Evolutionary conservation across 805 yeast species (phyloP).

Genomic region (Alloascoidea hylecoeti): DNA sequence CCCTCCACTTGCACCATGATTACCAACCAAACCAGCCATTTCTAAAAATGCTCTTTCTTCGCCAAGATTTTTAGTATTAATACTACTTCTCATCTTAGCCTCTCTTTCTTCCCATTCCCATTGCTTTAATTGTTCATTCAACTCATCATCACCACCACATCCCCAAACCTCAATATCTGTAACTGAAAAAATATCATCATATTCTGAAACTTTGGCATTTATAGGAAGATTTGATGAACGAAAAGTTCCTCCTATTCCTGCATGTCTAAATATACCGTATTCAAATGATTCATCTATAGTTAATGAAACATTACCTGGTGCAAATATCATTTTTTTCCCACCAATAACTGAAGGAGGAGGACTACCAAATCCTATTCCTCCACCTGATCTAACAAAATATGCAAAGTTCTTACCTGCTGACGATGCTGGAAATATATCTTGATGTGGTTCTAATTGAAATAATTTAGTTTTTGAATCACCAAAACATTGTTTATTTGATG

Average conservation of each 20-base stretch:
- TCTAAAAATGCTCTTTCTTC: conserved; percentile 82
- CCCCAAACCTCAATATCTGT: conserved; percentile 88
- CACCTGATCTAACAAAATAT: conserved; percentile 60
- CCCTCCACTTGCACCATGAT: conserved; percentile 32
- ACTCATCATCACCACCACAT: conserved; percentile 64
- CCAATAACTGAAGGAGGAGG: conserved; percentile 33
- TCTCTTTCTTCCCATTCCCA: conserved; percentile 93
- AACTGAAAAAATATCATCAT: conserved; percentile 58
- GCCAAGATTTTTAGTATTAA: conserved; percentile 50
- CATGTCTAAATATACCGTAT: conserved; percentile 64
- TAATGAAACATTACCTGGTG: conserved; percentile 68
- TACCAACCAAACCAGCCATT: conserved; percentile 56
- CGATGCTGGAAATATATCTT: conserved; percentile 33
- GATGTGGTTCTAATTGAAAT: conserved; percentile 53
- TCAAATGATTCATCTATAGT: conserved; percentile 71
- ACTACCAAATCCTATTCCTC: conserved; percentile 77
- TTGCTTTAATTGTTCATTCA: conserved; percentile 58
- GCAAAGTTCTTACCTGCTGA: conserved; percentile 24
- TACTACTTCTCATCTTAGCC: conserved; percentile 61
- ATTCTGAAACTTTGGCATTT: conserved; percentile 17
- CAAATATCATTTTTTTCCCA: conserved; percentile 26
- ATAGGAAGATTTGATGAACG: conserved; percentile 18
- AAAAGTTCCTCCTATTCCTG: conserved; percentile 39
- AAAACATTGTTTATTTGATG: conserved; percentile 56
- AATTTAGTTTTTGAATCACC: conserved; percentile 48